Evolutionary conservation across 257 asterid species (phyloP).

Genomic region (Solanum bulbocastanum): DNA sequence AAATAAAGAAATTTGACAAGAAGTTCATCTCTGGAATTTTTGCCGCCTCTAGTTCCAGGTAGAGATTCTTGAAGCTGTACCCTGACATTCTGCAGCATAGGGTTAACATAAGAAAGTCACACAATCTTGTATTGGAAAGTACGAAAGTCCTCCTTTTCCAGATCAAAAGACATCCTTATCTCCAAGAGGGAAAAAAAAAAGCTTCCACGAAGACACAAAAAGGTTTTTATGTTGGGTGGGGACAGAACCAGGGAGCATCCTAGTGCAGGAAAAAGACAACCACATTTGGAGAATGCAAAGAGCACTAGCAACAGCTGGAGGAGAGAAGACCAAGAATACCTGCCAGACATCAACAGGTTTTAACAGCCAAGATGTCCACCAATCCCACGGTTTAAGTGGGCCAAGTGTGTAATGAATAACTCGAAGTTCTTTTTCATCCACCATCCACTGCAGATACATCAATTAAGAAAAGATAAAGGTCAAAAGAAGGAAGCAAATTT

Average conservation of each 20-base stretch:
- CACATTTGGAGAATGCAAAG: background rate
- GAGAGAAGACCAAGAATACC: slow-evolving; percentile 30
- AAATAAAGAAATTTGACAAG: slow-evolving; percentile 58
- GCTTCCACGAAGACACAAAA: background rate
- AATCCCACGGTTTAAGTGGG: slow-evolving; percentile 99
- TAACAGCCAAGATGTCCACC: slow-evolving; percentile 99
- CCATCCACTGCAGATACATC: slow-evolving; percentile 82
- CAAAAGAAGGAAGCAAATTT: background rate
- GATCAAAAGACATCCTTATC: background rate
- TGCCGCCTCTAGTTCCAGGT: slow-evolving; percentile 93
- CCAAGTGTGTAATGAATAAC: slow-evolving; percentile 99
- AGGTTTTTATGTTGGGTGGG: background rate
- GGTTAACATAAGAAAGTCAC: background rate
- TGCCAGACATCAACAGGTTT: slow-evolving; percentile 99
- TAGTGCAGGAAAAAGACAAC: background rate
- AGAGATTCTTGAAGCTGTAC: slow-evolving; percentile 70
- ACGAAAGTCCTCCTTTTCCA: background rate
- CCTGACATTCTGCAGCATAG: slow-evolving; percentile 58
- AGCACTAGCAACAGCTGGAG: background rate
- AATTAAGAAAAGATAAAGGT: background rate
- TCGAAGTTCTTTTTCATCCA: slow-evolving; percentile 79
- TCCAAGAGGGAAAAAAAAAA: background rate
- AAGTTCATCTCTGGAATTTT: slow-evolving; percentile 57
- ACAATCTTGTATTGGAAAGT: background rate
- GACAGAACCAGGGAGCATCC: background rate